Evolutionary conservation across 1,284 basidiomycete genomes (phyloP), one percentile per base, ranked within the genome.

Genomic region (Apiotrichum montevideense): DNA sequence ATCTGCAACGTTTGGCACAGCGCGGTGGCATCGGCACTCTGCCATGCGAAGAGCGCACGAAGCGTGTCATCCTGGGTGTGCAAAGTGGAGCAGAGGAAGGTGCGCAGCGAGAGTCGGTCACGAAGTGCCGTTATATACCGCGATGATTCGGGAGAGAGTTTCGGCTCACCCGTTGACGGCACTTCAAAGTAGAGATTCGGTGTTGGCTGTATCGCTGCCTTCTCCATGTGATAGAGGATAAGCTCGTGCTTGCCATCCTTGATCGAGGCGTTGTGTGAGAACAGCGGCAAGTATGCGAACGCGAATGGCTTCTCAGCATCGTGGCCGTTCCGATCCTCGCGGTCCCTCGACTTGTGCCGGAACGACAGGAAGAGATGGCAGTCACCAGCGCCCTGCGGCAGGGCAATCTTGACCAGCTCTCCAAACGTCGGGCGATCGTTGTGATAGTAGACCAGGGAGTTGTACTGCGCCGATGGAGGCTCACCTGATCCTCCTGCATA

Each of bases 311-410:
- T 81, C 48, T 94, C 91, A 3, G 78, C 64, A 3, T 71, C 67
- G 82, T 82, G 58, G 82, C 83, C 59, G 78, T 78, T 11, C 81
- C 81, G 54, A 79, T 81, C 45, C 42, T 56, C 59, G 21, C 93
- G 87, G 65, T 92, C 87, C 5, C 61, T 50, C 10, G 60, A 54
- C 8, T 57, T 52, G 21, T 58, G 54, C 29, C 90, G 84, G 77
- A 98, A 94, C 0, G 90, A 90, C 77, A 98, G 90, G 80, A 94
- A 97, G 10, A 98, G 77, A 69, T 98, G 95, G 82, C 88, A 94
- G 50, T 85, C 82, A 50, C 86, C 81, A 6, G 83, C 82, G 5
- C 85, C 80, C 35, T 82, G 78, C 9, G 90, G 87, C 4, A 98
- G 77, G 52, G 83, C 83, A 15, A 98, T 79, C 75, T 97, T 98